A percentile compares a stretch with the other conserved stretches of the same genome.
These are phyloP conservation scores for Citrus australasica DNA, from an alignment of 345 rosid genomes.

Conservation along the genomic window DNA sequence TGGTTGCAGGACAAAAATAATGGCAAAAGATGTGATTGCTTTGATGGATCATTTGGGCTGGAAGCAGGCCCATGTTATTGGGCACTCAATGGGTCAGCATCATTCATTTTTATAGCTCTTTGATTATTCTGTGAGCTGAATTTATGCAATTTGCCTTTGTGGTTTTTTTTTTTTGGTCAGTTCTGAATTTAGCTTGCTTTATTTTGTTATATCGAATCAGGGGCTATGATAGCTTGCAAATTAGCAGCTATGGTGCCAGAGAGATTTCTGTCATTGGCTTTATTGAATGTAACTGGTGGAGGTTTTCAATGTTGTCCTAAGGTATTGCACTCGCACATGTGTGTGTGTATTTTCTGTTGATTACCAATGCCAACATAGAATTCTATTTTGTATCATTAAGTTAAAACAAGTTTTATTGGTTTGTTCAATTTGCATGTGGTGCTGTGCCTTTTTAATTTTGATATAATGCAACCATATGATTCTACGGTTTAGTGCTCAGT, in stretches of 20 bases:
- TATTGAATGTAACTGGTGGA: conserved; percentile 96
- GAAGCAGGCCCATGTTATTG: conserved; percentile 77
- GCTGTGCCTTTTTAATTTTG: background rate
- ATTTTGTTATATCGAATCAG: conserved; percentile 38
- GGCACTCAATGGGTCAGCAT: conserved; percentile 91
- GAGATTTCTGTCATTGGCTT: conserved; percentile 77
- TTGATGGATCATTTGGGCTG: conserved; percentile 92
- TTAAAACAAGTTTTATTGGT: too few relatives aligned
- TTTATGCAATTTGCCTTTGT: background rate
- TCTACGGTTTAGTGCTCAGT: background rate
- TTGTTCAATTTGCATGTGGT: background rate
- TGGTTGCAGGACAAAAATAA: conserved; percentile 65
- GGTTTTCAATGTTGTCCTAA: conserved; percentile 90
- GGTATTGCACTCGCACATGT: conserved; percentile 33
- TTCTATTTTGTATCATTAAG: background rate
- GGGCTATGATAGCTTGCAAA: conserved; percentile 97
- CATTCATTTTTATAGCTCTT: background rate
- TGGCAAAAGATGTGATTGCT: conserved; percentile 87
- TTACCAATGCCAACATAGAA: background rate
- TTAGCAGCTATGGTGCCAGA: conserved; percentile 84
- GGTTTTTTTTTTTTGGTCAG: background rate
- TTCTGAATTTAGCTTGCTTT: background rate
- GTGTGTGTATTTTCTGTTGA: background rate
- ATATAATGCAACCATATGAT: background rate
- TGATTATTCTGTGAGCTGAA: background rate